Conservation (phyloP, 768 basidiomycete species). For the Pisolithus albus region DNA sequence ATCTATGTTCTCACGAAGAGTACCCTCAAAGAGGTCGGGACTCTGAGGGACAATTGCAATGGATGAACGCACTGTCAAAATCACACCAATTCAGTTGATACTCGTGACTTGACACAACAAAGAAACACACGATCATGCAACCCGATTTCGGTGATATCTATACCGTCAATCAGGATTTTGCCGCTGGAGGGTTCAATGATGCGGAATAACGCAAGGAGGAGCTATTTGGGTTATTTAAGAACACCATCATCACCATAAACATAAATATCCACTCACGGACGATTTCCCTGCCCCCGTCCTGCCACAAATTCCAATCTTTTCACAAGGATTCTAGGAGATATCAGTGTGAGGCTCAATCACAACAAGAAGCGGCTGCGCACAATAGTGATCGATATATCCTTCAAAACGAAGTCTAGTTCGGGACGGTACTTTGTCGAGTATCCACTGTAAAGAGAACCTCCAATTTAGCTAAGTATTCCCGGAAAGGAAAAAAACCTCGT, state of each 20-base stretch:
- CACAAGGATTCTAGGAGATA: constrained; percentile 52
- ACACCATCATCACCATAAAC: not conserved
- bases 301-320: constrained; percentile 88
- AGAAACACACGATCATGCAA: constrained; percentile 44
- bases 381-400: constrained; percentile 62
- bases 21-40: constrained; percentile 65
- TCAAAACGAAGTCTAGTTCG: constrained; percentile 76
- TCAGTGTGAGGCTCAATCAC: constrained; percentile 5
- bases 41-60: constrained; percentile 86
- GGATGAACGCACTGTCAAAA: constrained; percentile 50
- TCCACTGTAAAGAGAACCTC: constrained; percentile 24
- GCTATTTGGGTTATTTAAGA: constrained; percentile 37
- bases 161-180: constrained; percentile 62
- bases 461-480: not conserved
- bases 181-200: constrained; percentile 68
- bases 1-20: constrained; percentile 83
- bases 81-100: not conserved
- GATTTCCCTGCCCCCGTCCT: constrained; percentile 80
- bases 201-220: constrained; percentile 68
- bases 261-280: constrained; percentile 38
- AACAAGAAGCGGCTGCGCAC: constrained; percentile 31
- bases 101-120: not conserved
- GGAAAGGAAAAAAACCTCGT: constrained; percentile 15
- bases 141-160: constrained; percentile 73
- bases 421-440: constrained; percentile 77